Conservation (phyloP, 2,329 filamentous ascomycete genomes). For the Hymenoscyphus fructigenus region DNA sequence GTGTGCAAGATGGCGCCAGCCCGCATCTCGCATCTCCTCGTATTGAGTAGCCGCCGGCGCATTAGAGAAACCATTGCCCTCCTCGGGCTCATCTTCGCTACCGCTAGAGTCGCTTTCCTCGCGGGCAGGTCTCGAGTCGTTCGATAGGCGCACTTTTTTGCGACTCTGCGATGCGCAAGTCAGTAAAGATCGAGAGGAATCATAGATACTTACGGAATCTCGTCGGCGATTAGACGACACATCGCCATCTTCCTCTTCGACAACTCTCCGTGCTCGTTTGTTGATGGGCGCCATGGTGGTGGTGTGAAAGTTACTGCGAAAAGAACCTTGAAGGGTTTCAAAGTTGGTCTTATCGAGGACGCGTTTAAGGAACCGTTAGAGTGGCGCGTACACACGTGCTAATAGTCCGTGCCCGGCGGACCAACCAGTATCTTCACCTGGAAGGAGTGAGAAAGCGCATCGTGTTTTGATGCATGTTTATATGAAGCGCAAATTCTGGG, state of each 20-base stretch:
- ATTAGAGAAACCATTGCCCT: slow-evolving; percentile 16
- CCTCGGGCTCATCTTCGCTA: slow-evolving; percentile 27
- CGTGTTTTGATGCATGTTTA: not conserved
- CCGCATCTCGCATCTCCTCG: slow-evolving; percentile 58
- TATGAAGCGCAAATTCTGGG: too few relatives aligned
- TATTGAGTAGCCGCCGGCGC: slow-evolving; percentile 54
- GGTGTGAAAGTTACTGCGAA: not conserved
- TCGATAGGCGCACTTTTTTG: slow-evolving; percentile 43
- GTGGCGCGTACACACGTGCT: too few relatives aligned
- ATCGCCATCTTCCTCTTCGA: slow-evolving; percentile 25
- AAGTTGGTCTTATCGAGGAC: not conserved
- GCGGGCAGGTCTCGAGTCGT: slow-evolving; percentile 14
- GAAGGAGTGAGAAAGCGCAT: too few relatives aligned
- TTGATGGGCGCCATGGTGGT: slow-evolving; percentile 40
- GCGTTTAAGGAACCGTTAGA: too few relatives aligned
- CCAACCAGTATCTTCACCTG: too few relatives aligned
- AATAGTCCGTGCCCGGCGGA: too few relatives aligned
- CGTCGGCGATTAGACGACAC: slow-evolving; percentile 32
- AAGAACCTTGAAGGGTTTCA: not conserved
- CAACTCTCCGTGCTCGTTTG: slow-evolving; percentile 40
- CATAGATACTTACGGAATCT: slow-evolving; percentile 33
- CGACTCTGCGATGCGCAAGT: slow-evolving; percentile 32
- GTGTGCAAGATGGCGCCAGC: slow-evolving; percentile 57
- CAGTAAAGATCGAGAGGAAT: not conserved
- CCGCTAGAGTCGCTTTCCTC: slow-evolving; percentile 27